Evolutionary conservation across 768 basidiomycete genomes (phyloP).

Genomic region (Amyloporia xantha): DNA sequence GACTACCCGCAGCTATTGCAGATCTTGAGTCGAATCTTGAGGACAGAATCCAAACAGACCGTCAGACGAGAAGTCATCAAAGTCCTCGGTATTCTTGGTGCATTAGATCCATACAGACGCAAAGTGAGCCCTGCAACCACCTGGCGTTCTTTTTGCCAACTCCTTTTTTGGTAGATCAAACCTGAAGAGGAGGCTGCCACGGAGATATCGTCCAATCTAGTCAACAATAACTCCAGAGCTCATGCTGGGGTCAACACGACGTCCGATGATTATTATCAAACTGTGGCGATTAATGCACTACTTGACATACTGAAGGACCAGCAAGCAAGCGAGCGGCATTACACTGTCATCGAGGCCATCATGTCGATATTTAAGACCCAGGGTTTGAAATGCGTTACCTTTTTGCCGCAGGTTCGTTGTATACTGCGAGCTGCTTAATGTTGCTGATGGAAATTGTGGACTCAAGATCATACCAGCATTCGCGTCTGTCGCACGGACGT

Average conservation of each 20-base stretch:
- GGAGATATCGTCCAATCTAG: slow-evolving; percentile 36
- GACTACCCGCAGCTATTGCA: slow-evolving; percentile 90
- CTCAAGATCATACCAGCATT: slow-evolving; percentile 90
- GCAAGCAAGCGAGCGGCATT: slow-evolving; percentile 78
- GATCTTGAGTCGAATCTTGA: slow-evolving; percentile 75
- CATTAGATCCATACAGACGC: slow-evolving; percentile 90
- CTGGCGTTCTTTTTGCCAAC: not conserved
- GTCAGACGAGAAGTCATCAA: slow-evolving; percentile 88
- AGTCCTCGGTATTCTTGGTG: slow-evolving; percentile 93
- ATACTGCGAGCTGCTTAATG: not conserved
- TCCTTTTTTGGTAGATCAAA: slow-evolving; percentile 34
- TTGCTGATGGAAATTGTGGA: not conserved
- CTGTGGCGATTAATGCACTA: slow-evolving; percentile 85
- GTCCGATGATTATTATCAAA: slow-evolving; percentile 96
- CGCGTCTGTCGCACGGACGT: slow-evolving; percentile 76
- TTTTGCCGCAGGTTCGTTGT: slow-evolving; percentile 75
- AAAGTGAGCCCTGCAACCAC: slow-evolving; percentile 49
- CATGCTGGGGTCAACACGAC: slow-evolving; percentile 54
- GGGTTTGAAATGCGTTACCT: slow-evolving; percentile 91
- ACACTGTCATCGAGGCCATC: slow-evolving; percentile 93
- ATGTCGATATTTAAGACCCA: slow-evolving; percentile 99
- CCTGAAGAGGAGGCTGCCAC: slow-evolving; percentile 57
- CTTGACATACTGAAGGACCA: slow-evolving; percentile 86
- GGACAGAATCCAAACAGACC: slow-evolving; percentile 64
- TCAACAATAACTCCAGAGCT: slow-evolving; percentile 60